phyloP scores from a whole-genome alignment of 768 basidiomycete species.

The Mycena olivaceomarginata region DNA sequence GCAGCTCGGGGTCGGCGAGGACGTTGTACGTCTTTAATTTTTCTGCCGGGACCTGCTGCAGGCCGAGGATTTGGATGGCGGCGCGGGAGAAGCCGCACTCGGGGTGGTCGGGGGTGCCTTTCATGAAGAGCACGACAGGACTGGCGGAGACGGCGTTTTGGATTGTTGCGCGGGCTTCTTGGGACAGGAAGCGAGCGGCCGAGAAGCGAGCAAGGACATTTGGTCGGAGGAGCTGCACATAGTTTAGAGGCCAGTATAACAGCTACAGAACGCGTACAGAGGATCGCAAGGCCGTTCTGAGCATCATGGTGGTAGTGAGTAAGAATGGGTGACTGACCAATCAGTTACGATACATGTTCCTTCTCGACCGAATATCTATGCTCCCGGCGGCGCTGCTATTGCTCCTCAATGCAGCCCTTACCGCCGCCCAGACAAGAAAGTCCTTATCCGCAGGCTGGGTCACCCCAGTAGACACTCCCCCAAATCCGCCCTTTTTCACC shows the following conservation, averaged over 20 bases:
- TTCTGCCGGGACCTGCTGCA: constrained; percentile 86
- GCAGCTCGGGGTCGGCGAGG: constrained; percentile 88
- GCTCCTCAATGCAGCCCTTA: constrained; percentile 55
- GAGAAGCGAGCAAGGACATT: constrained; percentile 16
- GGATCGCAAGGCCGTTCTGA: constrained; percentile 33
- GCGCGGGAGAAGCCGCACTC: constrained; percentile 98
- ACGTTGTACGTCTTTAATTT: constrained; percentile 95
- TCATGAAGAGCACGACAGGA: constrained; percentile 98
- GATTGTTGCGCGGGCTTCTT: constrained; percentile 78
- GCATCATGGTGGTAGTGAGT: constrained; percentile 21
- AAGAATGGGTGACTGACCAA: too few species aligned
- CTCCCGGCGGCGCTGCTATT: constrained; percentile 60
- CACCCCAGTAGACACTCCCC: constrained; percentile 45
- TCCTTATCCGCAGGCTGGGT: constrained; percentile 58
- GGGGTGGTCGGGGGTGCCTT: constrained; percentile 90
- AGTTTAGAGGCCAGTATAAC: background rate
- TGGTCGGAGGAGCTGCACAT: constrained; percentile 21
- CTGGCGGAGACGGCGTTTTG: constrained; percentile 82
- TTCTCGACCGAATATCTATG: constrained; percentile 49
- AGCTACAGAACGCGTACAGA: constrained; percentile 25
- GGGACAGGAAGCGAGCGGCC: constrained; percentile 71
- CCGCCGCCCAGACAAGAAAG: constrained; percentile 55
- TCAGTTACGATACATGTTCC: background rate
- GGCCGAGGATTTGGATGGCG: constrained; percentile 91
- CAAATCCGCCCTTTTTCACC: constrained; percentile 60